Base-by-base conservation (phyloP, 1,284 basidiomycete species). In the Ganoderma multipileum region DNA sequence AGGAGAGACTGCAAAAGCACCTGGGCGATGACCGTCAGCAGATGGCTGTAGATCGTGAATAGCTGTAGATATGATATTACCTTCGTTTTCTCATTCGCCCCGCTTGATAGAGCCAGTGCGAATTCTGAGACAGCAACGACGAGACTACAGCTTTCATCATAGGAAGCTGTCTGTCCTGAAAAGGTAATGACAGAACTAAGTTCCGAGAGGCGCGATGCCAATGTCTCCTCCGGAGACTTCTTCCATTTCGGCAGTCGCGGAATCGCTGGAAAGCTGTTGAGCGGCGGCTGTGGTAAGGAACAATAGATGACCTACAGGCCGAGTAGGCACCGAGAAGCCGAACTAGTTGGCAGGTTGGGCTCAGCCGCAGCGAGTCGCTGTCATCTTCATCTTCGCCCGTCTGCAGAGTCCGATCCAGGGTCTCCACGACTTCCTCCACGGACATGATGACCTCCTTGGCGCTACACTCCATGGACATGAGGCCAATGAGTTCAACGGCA, bases 361-460 rank as follows among this genome's bases (percentile, higher is more conserved):
- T 67, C 4, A 69, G 12, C 30, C 63, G 73, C 23, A 74, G 71
- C 8, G 79, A 78, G 5, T 66, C 63, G 1, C 72, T 75, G 33
- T 76, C 76, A 16, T 80, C 77, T 11, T 55, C 62, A 38, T 57
- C 52, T 16, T 57, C 63, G 1, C 70, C 75, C 8, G 77, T 30
- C 23, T 69, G 63, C 8, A 83, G 67, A n/a, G 72, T 67, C 14
- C 68, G 72, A 33, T 79, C 74, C 7, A 92, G 67, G 20, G 77
- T 78, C 74, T 92, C 92, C 50, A 87, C 69, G 8, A 79, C 80
- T 76, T 91, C 91, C 74, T 92, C 89, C 8, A 83, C 76, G 1
- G 87, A 85, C 66, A 93, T 86, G 7, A 89, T 73, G 2, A 88
- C 79, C 75, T 93, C 91, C 73, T 90, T 91, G 0, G 89, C 81